Base-by-base conservation (phyloP, 495 filamentous ascomycete genomes). In the Talaromyces adpressus region DNA sequence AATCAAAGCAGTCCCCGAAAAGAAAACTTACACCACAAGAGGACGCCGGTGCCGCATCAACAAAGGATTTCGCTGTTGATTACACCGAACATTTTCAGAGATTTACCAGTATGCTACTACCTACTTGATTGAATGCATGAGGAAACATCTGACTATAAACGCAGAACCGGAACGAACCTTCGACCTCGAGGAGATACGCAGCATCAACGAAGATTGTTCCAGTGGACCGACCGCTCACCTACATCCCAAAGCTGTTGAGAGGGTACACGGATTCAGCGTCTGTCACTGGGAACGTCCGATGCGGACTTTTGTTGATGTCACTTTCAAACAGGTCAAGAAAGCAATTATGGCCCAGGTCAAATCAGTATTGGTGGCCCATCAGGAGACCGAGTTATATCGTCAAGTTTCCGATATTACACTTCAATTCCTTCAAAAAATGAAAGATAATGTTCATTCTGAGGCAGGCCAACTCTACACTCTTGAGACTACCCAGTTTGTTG, bases 191-290 rank as follows among this genome's bases (percentile, higher is more conserved):
- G 71, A 72, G 6, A 72, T 82, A 0, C 66, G 72, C 0, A 64
- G 66, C 0, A 72, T 79, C 30, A 73, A 76, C 11, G 71, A 75
- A 54, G 71, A 79, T n/a, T 73, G 71, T 0, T 74, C 76, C 2
- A 72, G 71, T 14, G 75, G 77, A 0, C 68, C 80, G 0, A 77
- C 77, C 0, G 72, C 77, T 20, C 73, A 78, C 20, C 72, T 72
- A 6, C 72, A 81, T 30, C 78, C 81, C 0, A 75, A 75, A 2
- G 78, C 79, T 0, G 76, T 76, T 4, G 76, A 81, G 18, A 69
- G 62, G 0, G 70, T 83, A 63, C 73, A 79, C 18, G 54, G 66
- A n/a, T 23, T 67, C 11, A 80, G 74, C 30, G 70, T 81, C 6
- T 60, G 65, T 2, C 75, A 80, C 22, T 83, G 81, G 81, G 45